Percentiles rank a stretch among this genome's conserved stretches.
phyloP scores from a whole-genome alignment of 2,329 filamentous ascomycete genomes.

The Arthrobotrys iridis region DNA sequence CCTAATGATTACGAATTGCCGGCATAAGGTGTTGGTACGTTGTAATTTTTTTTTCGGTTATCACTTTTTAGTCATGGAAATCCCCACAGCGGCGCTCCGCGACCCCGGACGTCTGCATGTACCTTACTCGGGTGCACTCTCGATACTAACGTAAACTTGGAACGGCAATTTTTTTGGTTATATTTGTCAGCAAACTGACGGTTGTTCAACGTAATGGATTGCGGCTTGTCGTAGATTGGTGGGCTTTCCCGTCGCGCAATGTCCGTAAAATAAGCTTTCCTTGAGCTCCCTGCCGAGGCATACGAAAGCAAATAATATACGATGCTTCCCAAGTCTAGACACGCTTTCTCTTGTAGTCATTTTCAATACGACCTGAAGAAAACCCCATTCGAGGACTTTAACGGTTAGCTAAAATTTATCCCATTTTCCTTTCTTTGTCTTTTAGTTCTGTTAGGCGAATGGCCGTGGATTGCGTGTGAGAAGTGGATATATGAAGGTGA shows the following conservation, averaged over 20 bases:
- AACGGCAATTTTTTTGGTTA: neutral
- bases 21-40: neutral
- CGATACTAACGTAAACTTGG: neutral
- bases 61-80: neutral
- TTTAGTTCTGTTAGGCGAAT: too few relatives aligned
- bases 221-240: constrained; percentile 10
- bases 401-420: too few relatives aligned
- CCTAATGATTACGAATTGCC: neutral
- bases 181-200: constrained; percentile 23
- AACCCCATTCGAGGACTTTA: too few relatives aligned
- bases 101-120: constrained; percentile 5
- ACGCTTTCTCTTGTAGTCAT: too few relatives aligned
- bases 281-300: constrained; percentile 6
- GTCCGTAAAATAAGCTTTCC: too few relatives aligned
- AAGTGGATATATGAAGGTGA: constrained; percentile 1
- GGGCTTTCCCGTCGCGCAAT: constrained; percentile 17
- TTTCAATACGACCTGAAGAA: too few relatives aligned
- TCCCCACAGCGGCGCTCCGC: constrained; percentile 31
- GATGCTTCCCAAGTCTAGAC: too few relatives aligned
- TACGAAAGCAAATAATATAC: neutral
- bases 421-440: too few relatives aligned
- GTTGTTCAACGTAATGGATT: too few relatives aligned
- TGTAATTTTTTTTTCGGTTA: neutral
- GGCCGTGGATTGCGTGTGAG: constrained; percentile 2
- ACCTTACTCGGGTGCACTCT: too few relatives aligned